A percentile compares a stretch with the other conserved stretches of the same genome.
Evolutionary conservation across 768 basidiomycete species (phyloP).

Genomic region (Hypholoma fasciculare): DNA sequence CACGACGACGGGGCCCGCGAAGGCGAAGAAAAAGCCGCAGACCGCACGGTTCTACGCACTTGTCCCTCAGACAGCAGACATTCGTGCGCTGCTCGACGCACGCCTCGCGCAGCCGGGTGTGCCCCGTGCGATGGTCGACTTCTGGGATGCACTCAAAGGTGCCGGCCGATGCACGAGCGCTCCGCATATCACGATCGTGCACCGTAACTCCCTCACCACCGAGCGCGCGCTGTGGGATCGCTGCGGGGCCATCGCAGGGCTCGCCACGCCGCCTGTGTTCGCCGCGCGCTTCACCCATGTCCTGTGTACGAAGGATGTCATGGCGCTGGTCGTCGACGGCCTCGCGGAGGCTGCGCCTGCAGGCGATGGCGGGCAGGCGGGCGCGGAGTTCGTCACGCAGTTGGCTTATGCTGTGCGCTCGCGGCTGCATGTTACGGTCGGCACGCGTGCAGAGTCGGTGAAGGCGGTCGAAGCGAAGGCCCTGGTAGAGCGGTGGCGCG

Average conservation of each 20-base stretch:
- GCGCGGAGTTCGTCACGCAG: slow-evolving; percentile 44
- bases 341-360: slow-evolving; percentile 34
- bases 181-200: slow-evolving; percentile 90
- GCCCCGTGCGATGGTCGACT: slow-evolving; percentile 27
- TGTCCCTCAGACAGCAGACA: slow-evolving; percentile 64
- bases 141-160: slow-evolving; percentile 51
- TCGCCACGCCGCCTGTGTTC: slow-evolving; percentile 50
- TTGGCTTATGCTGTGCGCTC: slow-evolving; percentile 47
- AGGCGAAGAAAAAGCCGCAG: slow-evolving; percentile 31
- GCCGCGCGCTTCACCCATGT: slow-evolving; percentile 59
- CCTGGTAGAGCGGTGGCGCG: slow-evolving; percentile 61
- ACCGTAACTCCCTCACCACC: slow-evolving; percentile 46
- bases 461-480: slow-evolving; percentile 67
- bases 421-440: slow-evolving; percentile 85
- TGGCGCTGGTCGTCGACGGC: slow-evolving; percentile 76
- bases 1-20: slow-evolving; percentile 22
- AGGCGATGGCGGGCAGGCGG: slow-evolving; percentile 33
- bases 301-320: slow-evolving; percentile 76
- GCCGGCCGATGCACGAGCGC: slow-evolving; percentile 48
- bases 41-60: slow-evolving; percentile 76
- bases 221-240: slow-evolving; percentile 42
- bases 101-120: slow-evolving; percentile 35
- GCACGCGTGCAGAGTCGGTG: slow-evolving; percentile 55
- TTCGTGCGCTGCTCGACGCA: slow-evolving; percentile 46
- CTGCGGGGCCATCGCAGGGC: slow-evolving; percentile 42